A percentile compares a stretch with the other conserved stretches of the same genome.
Conservation (phyloP, 1,139 yeast genomes). For the Geotrichum aggregatum region DNA sequence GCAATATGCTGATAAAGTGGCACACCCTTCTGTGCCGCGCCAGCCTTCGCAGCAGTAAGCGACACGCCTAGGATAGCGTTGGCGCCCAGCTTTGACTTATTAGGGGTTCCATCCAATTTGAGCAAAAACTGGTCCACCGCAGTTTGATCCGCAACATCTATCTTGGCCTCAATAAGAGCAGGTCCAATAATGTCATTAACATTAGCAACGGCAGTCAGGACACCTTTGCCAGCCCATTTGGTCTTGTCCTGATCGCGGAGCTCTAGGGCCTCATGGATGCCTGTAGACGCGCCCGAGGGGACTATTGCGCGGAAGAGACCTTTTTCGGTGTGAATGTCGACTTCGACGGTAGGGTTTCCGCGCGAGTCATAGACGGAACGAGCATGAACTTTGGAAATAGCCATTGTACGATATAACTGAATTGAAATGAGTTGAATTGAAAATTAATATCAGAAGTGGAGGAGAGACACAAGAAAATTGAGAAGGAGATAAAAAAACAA, state of each 20-base stretch:
- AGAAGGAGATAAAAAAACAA: conserved; percentile 1
- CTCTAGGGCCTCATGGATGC: conserved; percentile 91
- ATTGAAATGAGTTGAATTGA: not conserved
- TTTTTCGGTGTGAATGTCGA: conserved; percentile 77
- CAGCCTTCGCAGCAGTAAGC: conserved; percentile 88
- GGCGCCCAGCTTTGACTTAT: conserved; percentile 93
- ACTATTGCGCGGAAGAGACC: conserved; percentile 90
- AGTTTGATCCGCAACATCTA: conserved; percentile 74
- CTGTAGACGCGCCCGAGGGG: conserved; percentile 96
- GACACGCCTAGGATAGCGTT: conserved; percentile 95
- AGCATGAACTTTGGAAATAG: conserved; percentile 68
- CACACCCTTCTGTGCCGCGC: conserved; percentile 83
- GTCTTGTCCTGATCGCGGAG: conserved; percentile 92
- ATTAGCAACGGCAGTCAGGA: conserved; percentile 82
- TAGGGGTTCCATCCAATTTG: conserved; percentile 84
- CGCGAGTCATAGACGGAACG: conserved; percentile 96
- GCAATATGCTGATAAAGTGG: conserved; percentile 86
- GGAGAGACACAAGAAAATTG: not conserved
- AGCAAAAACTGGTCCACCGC: conserved; percentile 74
- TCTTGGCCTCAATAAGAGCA: conserved; percentile 66
- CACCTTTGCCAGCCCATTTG: conserved; percentile 96
- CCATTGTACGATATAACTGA: conserved; percentile 39
- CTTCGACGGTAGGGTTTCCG: conserved; percentile 98
- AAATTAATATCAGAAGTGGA: no score
- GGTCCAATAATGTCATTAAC: conserved; percentile 88